phyloP scores from a whole-genome alignment of 805 yeast species.

The Candida sonorensis region DNA sequence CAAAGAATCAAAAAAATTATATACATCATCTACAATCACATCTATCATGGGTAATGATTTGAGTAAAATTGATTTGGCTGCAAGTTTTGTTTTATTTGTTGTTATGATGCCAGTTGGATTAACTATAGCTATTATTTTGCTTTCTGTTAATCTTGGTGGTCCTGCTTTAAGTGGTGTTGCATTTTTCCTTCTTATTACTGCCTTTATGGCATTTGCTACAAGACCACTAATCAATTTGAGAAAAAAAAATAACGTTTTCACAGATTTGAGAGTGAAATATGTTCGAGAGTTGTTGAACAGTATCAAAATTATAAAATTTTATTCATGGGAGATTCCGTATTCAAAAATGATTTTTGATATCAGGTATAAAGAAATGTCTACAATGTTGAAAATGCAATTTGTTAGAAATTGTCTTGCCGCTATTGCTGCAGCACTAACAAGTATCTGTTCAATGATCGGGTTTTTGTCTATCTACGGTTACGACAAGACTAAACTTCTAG shows the following conservation, averaged over 20 bases:
- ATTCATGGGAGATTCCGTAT: slow-evolving; percentile 87
- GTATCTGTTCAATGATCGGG: slow-evolving; percentile 60
- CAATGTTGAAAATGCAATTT: slow-evolving; percentile 53
- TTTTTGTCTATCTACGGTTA: slow-evolving; percentile 35
- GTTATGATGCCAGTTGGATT: slow-evolving; percentile 58
- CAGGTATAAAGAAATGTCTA: slow-evolving; percentile 54
- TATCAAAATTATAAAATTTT: slow-evolving; percentile 75
- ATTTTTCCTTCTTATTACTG: slow-evolving; percentile 43
- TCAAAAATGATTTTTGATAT: slow-evolving; percentile 43
- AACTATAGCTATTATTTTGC: slow-evolving; percentile 52
- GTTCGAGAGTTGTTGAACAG: slow-evolving; percentile 75
- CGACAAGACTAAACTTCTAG: slow-evolving; percentile 39
- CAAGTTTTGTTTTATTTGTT: slow-evolving; percentile 60
- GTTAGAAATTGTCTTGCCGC: slow-evolving; percentile 53
- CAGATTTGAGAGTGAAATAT: slow-evolving; percentile 70
- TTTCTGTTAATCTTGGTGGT: slow-evolving; percentile 64
- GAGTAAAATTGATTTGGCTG: slow-evolving; percentile 68
- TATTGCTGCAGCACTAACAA: slow-evolving; percentile 51
- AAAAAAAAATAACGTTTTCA: slow-evolving; percentile 47
- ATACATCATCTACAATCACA: slow-evolving; percentile 66
- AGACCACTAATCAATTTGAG: slow-evolving; percentile 48
- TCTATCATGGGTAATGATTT: slow-evolving; percentile 77
- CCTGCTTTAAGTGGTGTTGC: slow-evolving; percentile 67
- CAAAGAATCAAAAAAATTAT: slow-evolving; percentile 52
- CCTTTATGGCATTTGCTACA: slow-evolving; percentile 37